Percentiles rank a stretch among this genome's conserved stretches.
Evolutionary conservation across 2,329 filamentous ascomycete genomes (phyloP).

Genomic region (Biscogniauxia sp.): DNA sequence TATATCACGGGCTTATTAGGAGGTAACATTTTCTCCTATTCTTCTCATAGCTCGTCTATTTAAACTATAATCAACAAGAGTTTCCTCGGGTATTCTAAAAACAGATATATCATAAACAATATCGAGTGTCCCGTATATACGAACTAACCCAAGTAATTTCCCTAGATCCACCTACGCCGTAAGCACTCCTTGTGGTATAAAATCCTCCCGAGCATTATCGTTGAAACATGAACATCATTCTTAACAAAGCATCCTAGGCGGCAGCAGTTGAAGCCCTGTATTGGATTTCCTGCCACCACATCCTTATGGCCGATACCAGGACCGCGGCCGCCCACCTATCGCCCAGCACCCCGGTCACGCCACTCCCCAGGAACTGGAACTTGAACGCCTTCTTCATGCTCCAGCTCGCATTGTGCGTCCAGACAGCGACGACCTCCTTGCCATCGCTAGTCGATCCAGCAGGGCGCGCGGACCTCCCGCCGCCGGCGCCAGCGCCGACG

Average conservation of each 20-base stretch:
- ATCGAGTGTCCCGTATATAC: no score
- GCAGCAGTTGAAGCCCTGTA: not conserved
- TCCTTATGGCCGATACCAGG: slow-evolving; percentile 20
- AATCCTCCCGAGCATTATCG: not conserved
- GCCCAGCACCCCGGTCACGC: slow-evolving; percentile 21
- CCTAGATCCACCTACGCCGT: no score
- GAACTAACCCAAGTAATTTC: no score
- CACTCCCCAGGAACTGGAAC: slow-evolving; percentile 24
- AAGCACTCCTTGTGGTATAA: not conserved
- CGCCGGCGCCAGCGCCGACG: slow-evolving; percentile 4
- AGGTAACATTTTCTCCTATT: no score
- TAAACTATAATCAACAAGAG: no score
- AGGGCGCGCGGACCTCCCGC: slow-evolving; percentile 3
- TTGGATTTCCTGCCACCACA: slow-evolving; percentile 16
- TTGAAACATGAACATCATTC: not conserved
- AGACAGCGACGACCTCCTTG: slow-evolving; percentile 25
- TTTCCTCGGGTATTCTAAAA: no score
- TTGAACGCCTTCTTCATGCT: slow-evolving; percentile 22
- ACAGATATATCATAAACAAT: no score
- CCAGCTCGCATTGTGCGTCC: slow-evolving; percentile 12
- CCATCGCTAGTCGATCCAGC: slow-evolving; percentile 19
- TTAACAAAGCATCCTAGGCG: not conserved
- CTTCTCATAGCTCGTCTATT: no score
- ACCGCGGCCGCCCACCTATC: slow-evolving; percentile 20
- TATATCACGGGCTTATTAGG: no score